Evolutionary conservation across 2,329 filamentous ascomycete species (phyloP).

Genomic region (Lecanicillium sp.): DNA sequence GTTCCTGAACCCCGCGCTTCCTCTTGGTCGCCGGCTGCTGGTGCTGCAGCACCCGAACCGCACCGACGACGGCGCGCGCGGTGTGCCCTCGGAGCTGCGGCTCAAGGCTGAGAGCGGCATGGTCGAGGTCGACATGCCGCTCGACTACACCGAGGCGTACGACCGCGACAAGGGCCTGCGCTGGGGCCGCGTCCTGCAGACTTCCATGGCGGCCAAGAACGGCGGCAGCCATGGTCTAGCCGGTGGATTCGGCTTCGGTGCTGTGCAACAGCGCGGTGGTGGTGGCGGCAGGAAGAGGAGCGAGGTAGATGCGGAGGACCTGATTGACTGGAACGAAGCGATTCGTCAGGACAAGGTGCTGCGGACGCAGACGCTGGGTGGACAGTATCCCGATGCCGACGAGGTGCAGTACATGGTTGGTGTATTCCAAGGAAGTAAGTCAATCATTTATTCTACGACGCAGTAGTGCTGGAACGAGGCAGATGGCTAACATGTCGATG

Average conservation of each 20-base stretch:
- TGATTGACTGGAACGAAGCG: constrained; percentile 59
- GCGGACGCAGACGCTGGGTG: constrained; percentile 76
- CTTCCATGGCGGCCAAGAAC: constrained; percentile 51
- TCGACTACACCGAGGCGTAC: constrained; percentile 68
- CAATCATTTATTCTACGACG: not conserved
- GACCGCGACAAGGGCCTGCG: constrained; percentile 75
- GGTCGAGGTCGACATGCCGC: constrained; percentile 85
- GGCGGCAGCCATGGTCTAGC: constrained; percentile 64
- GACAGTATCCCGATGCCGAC: constrained; percentile 64
- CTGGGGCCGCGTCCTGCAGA: constrained; percentile 72
- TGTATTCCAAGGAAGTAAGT: constrained; percentile 75
- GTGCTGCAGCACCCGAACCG: constrained; percentile 89
- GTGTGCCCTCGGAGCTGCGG: constrained; percentile 64
- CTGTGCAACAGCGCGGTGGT: constrained; percentile 34
- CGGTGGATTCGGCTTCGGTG: constrained; percentile 63
- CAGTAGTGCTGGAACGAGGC: constrained; percentile 17
- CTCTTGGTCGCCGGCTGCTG: constrained; percentile 59
- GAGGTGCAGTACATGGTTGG: constrained; percentile 85
- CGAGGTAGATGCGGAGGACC: constrained; percentile 38
- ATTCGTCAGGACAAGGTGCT: constrained; percentile 66
- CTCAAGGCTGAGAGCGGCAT: constrained; percentile 78
- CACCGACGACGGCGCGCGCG: constrained; percentile 43
- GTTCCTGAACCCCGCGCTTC: constrained; percentile 71
- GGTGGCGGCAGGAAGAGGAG: constrained; percentile 27
- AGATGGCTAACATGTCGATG: not conserved